phyloP scores from a whole-genome alignment of 1,284 basidiomycete genomes.

The Ceratobasidium sp. region DNA sequence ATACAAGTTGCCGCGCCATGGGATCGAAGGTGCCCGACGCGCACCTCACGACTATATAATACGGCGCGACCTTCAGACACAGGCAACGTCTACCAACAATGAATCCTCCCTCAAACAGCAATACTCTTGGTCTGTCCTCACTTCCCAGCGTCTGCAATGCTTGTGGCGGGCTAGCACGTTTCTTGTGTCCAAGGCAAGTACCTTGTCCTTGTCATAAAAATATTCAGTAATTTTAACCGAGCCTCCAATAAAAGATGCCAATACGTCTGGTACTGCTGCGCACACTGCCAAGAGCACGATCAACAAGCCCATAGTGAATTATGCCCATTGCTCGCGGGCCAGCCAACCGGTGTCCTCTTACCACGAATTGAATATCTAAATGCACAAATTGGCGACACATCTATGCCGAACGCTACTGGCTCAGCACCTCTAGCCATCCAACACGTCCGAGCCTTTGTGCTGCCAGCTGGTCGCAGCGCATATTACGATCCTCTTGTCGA shows the following conservation, averaged over 20 bases:
- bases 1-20: not conserved
- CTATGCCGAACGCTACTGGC: not conserved
- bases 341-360: too few relatives aligned
- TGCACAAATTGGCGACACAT: not conserved
- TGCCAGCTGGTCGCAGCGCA: not conserved
- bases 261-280: constrained; percentile 2
- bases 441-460: not conserved
- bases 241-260: not conserved
- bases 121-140: not conserved
- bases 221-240: too few relatives aligned
- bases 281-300: not conserved
- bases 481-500: not conserved
- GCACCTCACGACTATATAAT: not conserved
- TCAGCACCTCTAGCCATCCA: not conserved
- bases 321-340: not conserved
- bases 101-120: not conserved
- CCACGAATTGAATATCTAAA: not conserved
- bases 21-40: not conserved
- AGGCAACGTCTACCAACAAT: not conserved
- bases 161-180: not conserved
- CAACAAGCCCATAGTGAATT: not conserved
- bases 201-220: not conserved
- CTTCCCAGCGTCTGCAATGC: constrained; percentile 12
- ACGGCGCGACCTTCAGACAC: too few relatives aligned
- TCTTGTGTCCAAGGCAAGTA: constrained; percentile 1